Conservation (phyloP, 2,329 filamentous ascomycete species). For the Hypoxylon sp. region DNA sequence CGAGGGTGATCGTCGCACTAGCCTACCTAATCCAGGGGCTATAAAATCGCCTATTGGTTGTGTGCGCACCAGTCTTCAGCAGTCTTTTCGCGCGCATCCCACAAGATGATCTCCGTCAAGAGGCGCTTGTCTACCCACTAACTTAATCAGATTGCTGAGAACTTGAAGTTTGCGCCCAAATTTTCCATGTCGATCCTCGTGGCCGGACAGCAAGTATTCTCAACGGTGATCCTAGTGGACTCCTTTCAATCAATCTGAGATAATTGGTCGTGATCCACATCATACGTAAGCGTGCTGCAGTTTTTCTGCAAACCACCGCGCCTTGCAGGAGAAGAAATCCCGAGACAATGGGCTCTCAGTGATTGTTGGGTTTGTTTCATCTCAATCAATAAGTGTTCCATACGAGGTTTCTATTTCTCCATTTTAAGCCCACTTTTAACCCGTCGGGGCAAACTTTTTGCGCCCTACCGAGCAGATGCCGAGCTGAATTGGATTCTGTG, state of each 20-base stretch:
- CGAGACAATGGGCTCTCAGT: constrained; percentile 35
- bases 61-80: constrained; percentile 14
- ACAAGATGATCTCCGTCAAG: not conserved
- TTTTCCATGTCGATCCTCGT: constrained; percentile 19
- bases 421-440: constrained; percentile 10
- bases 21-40: constrained; percentile 8
- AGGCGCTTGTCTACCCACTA: constrained; percentile 32
- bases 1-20: constrained; percentile 28
- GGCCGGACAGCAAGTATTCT: constrained; percentile 11
- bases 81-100: constrained; percentile 18
- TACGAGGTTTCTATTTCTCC: constrained; percentile 10
- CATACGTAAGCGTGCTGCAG: constrained; percentile 27
- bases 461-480: constrained; percentile 23
- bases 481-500: constrained; percentile 9
- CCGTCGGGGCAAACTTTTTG: constrained; percentile 25
- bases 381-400: constrained; percentile 23
- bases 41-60: constrained; percentile 35
- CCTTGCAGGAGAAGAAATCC: constrained; percentile 40
- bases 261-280: constrained; percentile 30
- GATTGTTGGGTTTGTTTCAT: constrained; percentile 37
- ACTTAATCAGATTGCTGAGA: constrained; percentile 13
- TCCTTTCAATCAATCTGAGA: constrained; percentile 20
- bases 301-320: constrained; percentile 37
- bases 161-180: constrained; percentile 9
- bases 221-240: constrained; percentile 11